Percentiles rank a stretch among this genome's conserved stretches.
phyloP scores from a whole-genome alignment of 2,329 filamentous ascomycete genomes.

The Geosmithia morbida region DNA sequence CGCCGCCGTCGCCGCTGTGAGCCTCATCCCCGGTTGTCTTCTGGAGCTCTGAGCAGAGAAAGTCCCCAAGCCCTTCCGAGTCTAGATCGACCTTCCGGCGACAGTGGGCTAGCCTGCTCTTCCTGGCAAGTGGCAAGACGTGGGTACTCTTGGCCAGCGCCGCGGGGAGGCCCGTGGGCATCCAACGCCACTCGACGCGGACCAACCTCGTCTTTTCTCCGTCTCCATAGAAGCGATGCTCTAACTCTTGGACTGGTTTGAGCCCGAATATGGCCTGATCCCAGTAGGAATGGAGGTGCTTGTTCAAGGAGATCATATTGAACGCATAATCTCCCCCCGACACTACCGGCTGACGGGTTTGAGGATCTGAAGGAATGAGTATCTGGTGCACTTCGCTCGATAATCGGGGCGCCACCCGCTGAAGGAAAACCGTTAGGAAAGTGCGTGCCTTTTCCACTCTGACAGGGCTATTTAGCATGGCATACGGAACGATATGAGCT shows the following conservation, averaged over 20 bases:
- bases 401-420: background rate
- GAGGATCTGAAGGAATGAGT: background rate
- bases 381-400: no score
- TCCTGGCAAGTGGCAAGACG: background rate
- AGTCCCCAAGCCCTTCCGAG: background rate
- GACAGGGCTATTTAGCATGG: background rate
- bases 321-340: background rate
- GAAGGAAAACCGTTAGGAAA: background rate
- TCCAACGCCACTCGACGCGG: background rate
- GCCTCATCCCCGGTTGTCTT: constrained; percentile 5
- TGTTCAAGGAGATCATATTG: background rate
- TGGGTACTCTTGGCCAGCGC: background rate
- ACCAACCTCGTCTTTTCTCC: background rate
- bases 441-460: background rate
- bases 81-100: background rate
- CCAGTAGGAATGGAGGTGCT: background rate
- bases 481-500: background rate
- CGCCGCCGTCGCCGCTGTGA: constrained; percentile 3
- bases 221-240: background rate
- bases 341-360: background rate
- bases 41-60: background rate
- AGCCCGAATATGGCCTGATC: background rate
- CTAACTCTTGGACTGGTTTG: background rate
- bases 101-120: background rate
- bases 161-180: background rate